Evolutionary conservation across 176 grass and related monocot species (phyloP), one percentile per base, ranked within the genome.

Genomic region (Pontederia paniculata): DNA sequence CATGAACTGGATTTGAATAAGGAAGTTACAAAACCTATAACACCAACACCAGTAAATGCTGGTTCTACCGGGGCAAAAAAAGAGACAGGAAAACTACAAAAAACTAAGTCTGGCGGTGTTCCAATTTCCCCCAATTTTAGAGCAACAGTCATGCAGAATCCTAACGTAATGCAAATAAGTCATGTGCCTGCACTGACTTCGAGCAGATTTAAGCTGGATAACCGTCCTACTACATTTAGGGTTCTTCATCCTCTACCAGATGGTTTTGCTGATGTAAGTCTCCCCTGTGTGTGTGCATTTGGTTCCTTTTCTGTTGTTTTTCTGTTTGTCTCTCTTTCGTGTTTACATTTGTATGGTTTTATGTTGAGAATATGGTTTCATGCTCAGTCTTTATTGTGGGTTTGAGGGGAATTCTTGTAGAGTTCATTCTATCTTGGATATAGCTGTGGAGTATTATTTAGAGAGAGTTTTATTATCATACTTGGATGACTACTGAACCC

Each of bases 131-230:
- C 48, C 44, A 65, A 65, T 20, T 74, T 67, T 65, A 84, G 82
- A 81, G 28, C 28, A 37, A 68, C 45, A 70, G 73, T 70, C 20
- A 37, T 65, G 41, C 81, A 77, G 18, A 80, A 85, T 84, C 53
- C 69, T 68, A 72, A 41, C 73, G 47, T 17, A 9, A 84, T 69
- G 62, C 77, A 49, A 57, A 78, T 59, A 70, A 45, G 48, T 63
- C 62, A 22, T 71, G 58, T 81, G 60, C 54, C 57, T 62, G 63
- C 45, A 54, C 59, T 45, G 20, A 25, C 20, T 0, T 67, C 71
- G 52, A 82, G 79, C 66, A 78, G 80, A 66, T 88, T 84, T 76
- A 98, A 79, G 83, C 77, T 87, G 55, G 93, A 98, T 70, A 91
- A 91, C 44, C 80, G 74, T 13, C 73, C 93, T 3, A 83, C 88